phyloP scores from a whole-genome alignment of 176 grass and related monocot species.

The Bolboschoenus planiculmis region DNA sequence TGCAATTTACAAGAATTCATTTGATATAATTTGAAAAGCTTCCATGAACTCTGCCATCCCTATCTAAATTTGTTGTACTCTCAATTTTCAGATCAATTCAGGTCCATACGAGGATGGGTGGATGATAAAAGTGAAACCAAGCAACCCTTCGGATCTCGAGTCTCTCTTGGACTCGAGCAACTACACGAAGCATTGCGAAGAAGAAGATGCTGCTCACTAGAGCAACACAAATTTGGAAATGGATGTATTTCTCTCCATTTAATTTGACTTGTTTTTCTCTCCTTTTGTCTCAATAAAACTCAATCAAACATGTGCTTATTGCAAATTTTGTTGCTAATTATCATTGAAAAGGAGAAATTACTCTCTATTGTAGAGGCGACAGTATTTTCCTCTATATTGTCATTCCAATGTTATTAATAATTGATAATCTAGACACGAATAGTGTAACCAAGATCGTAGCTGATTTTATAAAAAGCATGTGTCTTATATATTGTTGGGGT shows the following conservation, averaged over 20 bases:
- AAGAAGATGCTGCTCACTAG: conserved; percentile 88
- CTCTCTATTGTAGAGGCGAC: conserved; percentile 8
- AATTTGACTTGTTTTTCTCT: conserved; percentile 12
- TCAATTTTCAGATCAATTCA: conserved; percentile 62
- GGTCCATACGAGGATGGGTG: conserved; percentile 84
- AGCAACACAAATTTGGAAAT: not conserved
- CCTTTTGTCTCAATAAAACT: not conserved
- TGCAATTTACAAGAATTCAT: not conserved
- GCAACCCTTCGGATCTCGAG: conserved; percentile 50
- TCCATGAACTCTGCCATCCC: not conserved
- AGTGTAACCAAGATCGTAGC: not conserved
- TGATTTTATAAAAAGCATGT: not conserved
- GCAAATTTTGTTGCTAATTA: conserved; percentile 1
- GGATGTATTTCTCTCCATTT: not conserved
- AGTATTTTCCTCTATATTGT: conserved; percentile 2
- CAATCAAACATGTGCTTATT: not conserved
- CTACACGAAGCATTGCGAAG: conserved; percentile 88
- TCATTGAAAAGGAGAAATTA: conserved; percentile 1
- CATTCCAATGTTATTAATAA: not conserved
- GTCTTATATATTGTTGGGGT: not conserved
- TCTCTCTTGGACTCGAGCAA: conserved; percentile 50
- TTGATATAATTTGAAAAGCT: not conserved
- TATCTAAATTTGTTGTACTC: not conserved
- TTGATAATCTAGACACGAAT: not conserved
- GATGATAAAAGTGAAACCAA: conserved; percentile 98